Percentiles rank a stretch among this genome's conserved stretches.
These are phyloP conservation scores for Penicillium daleae DNA, from an alignment of 495 filamentous ascomycete genomes.

Conservation along the genomic window DNA sequence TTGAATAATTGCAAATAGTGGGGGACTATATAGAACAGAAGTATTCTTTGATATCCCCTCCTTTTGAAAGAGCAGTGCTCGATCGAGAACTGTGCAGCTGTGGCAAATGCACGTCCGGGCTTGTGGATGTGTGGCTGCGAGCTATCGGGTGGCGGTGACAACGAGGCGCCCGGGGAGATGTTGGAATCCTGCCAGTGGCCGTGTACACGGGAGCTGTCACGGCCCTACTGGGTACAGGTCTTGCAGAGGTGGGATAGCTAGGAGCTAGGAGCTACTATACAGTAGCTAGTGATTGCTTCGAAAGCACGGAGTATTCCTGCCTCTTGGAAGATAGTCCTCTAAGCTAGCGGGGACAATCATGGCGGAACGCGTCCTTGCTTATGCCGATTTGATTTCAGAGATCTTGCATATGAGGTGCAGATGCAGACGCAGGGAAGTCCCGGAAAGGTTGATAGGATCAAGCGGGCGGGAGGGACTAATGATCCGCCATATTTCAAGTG, in stretches of 20 bases:
- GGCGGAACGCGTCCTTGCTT: conserved; percentile 21
- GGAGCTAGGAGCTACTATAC: background rate
- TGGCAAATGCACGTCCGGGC: conserved; percentile 3
- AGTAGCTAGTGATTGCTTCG: background rate
- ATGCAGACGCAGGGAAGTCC: conserved; percentile 25
- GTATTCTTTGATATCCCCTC: background rate
- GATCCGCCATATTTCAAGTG: background rate
- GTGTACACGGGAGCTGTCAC: background rate
- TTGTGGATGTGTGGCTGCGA: conserved; percentile 7
- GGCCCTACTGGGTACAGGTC: no score
- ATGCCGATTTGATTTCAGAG: conserved; percentile 22
- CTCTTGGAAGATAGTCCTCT: background rate
- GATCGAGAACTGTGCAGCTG: conserved; percentile 12
- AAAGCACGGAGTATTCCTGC: background rate
- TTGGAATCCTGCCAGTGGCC: background rate
- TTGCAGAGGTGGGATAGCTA: conserved; percentile 1
- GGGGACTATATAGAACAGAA: background rate
- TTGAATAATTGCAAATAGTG: background rate
- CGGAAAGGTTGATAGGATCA: conserved; percentile 11
- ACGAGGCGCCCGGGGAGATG: background rate
- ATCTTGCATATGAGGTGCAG: conserved; percentile 35
- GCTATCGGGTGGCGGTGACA: conserved; percentile 7
- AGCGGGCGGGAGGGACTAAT: background rate
- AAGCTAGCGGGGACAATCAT: no score
- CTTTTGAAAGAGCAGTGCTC: background rate